phyloP scores from a whole-genome alignment of 192 early-diverging fungal genomes.

The Linderina pennispora region DNA sequence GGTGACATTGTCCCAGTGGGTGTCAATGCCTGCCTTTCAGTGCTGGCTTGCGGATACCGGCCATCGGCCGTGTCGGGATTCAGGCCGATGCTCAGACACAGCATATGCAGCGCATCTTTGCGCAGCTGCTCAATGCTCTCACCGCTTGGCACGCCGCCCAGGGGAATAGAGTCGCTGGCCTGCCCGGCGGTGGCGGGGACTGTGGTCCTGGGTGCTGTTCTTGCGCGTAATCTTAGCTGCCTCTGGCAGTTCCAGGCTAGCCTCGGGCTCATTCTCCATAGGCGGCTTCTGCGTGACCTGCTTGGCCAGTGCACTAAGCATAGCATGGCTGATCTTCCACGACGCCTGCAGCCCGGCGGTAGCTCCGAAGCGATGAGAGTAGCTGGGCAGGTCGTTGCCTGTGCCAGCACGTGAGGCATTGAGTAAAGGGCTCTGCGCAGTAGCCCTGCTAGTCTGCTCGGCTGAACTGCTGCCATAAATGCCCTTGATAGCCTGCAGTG shows the following conservation, averaged over 20 bases:
- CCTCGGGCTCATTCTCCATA: conserved; percentile 10
- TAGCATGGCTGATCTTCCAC: conserved; percentile 32
- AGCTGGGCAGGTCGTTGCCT: too few species aligned
- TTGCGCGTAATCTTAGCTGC: neutral
- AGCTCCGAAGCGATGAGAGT: conserved; percentile 1
- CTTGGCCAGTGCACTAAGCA: conserved; percentile 9
- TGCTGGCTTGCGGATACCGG: conserved; percentile 5
- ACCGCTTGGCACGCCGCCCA: conserved; percentile 6
- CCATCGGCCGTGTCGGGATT: conserved; percentile 27
- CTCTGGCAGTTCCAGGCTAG: conserved; percentile 19
- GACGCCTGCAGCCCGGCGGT: conserved; percentile 8
- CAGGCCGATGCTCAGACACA: conserved; percentile 32
- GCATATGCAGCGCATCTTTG: conserved; percentile 13
- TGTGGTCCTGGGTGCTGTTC: conserved; percentile 10
- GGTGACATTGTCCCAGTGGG: neutral
- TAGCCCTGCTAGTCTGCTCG: conserved; percentile 4
- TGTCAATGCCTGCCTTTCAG: neutral
- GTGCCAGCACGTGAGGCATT: too few species aligned
- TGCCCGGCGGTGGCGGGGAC: conserved; percentile 16
- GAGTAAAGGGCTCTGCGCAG: too few species aligned
- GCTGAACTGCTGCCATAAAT: neutral
- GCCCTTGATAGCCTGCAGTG: conserved; percentile 9
- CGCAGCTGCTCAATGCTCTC: conserved; percentile 31
- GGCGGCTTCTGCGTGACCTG: conserved; percentile 2
- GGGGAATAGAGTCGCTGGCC: conserved; percentile 22